Evolutionary conservation across 2,329 filamentous ascomycete species (phyloP).

Genomic region (Exophiala alcalophila): DNA sequence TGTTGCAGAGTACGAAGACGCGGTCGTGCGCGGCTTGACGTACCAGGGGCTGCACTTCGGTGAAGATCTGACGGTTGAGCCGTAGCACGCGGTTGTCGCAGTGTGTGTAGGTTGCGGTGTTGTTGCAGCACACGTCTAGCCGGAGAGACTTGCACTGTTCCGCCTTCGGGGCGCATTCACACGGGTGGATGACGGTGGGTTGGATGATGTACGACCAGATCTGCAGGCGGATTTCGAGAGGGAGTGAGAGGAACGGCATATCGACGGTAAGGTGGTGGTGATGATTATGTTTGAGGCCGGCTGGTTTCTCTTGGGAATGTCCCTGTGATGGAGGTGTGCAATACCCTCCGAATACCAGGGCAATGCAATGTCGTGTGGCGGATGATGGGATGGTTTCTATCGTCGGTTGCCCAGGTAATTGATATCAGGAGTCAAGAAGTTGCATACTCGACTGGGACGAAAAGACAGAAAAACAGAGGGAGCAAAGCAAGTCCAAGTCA

Average conservation of each 20-base stretch:
- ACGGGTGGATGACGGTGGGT: constrained; percentile 19
- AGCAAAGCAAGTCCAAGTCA: no score
- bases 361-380: no score
- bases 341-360: no score
- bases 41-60: constrained; percentile 15
- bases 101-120: constrained; percentile 13
- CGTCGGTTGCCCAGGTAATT: no score
- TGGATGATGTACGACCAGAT: constrained; percentile 23
- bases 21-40: constrained; percentile 4
- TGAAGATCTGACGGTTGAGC: constrained; percentile 17
- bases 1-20: constrained; percentile 21
- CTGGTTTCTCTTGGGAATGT: no score
- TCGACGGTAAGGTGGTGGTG: no score
- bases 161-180: constrained; percentile 10
- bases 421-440: no score
- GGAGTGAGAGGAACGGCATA: constrained; percentile 10
- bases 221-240: constrained; percentile 18
- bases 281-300: no score
- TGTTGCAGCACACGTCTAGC: constrained; percentile 13
- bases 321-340: no score
- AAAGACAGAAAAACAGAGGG: no score
- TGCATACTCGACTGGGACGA: no score
- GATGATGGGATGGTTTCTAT: no score
- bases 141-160: constrained; percentile 9
- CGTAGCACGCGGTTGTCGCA: constrained; percentile 24